Conservation (phyloP, 1,284 basidiomycete genomes). For the Cryptococcus floricola region DNA sequence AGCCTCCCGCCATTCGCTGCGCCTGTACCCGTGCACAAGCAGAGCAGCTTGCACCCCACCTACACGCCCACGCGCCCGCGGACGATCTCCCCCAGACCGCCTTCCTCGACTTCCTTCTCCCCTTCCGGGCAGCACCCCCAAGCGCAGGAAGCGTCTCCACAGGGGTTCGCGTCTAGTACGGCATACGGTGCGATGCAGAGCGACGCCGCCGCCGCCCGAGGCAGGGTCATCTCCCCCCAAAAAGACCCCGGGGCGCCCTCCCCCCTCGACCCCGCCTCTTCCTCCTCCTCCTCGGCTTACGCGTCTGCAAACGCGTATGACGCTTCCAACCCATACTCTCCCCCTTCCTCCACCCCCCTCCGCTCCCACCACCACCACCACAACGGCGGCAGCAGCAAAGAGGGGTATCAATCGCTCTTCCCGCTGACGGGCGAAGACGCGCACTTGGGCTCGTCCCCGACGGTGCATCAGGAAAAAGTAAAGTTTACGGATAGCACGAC, state of each 20-base stretch:
- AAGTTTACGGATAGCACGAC: constrained; percentile 35
- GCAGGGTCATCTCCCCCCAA: constrained; percentile 10
- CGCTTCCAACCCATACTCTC: neutral
- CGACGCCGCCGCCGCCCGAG: constrained; percentile 10
- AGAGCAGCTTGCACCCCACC: neutral
- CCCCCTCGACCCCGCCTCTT: neutral
- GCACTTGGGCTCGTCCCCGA: constrained; percentile 7
- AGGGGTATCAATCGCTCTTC: constrained; percentile 1
- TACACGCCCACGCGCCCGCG: neutral
- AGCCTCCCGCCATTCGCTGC: neutral
- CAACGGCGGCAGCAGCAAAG: neutral
- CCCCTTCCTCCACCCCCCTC: too few species aligned
- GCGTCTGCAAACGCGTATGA: constrained; percentile 6
- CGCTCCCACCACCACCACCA: too few species aligned
- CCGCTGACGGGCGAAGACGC: constrained; percentile 11
- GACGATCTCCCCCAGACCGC: neutral
- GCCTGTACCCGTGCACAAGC: neutral
- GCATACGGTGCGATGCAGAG: too few species aligned
- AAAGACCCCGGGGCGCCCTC: neutral
- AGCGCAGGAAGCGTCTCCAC: too few species aligned
- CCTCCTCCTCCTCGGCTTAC: neutral
- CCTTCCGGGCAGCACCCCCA: constrained; percentile 1
- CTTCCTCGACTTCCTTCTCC: neutral
- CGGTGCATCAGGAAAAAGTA: constrained; percentile 11
- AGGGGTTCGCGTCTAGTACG: too few species aligned